These are phyloP conservation scores for Eruca vesicaria DNA, from an alignment of 441 rosid genomes.

Conservation along the genomic window DNA sequence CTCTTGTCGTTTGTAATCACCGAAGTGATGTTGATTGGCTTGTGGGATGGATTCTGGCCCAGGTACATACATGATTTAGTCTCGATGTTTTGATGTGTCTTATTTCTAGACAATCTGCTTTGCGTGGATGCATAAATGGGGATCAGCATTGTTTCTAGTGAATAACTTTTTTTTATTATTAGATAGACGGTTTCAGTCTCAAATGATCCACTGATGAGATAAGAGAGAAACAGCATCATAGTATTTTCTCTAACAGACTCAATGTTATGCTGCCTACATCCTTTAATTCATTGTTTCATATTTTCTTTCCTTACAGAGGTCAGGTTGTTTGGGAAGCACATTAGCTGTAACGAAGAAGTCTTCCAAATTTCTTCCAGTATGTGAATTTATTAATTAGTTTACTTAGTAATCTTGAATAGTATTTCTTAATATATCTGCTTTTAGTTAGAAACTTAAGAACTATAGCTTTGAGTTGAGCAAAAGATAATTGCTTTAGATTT, in stretches of 20 bases:
- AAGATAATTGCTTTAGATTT: neutral
- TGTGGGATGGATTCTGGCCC: constrained; percentile 74
- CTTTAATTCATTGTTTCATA: constrained; percentile 4
- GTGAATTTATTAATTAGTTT: constrained; percentile 22
- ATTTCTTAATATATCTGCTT: neutral
- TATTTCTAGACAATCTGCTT: neutral
- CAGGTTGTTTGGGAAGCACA: constrained; percentile 76
- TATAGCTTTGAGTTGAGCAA: constrained; percentile 1
- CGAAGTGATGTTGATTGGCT: constrained; percentile 83
- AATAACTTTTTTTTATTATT: no score
- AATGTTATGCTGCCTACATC: constrained; percentile 4
- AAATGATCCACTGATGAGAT: constrained; percentile 3
- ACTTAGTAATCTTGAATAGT: neutral
- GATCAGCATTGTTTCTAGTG: no score
- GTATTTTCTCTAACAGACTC: neutral
- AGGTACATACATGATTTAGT: constrained; percentile 41
- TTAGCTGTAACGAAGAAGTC: constrained; percentile 85
- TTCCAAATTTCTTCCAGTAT: constrained; percentile 76
- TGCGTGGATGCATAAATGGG: neutral
- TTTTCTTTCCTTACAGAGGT: constrained; percentile 49
- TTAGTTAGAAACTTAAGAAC: constrained; percentile 5
- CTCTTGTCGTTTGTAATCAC: constrained; percentile 67
- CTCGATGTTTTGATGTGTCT: constrained; percentile 5
- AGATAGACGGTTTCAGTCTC: no score
- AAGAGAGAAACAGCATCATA: neutral